Evolutionary conservation across 768 basidiomycete species (phyloP), one percentile per base, ranked within the genome.

Genomic region (Chalciporus piperatus): DNA sequence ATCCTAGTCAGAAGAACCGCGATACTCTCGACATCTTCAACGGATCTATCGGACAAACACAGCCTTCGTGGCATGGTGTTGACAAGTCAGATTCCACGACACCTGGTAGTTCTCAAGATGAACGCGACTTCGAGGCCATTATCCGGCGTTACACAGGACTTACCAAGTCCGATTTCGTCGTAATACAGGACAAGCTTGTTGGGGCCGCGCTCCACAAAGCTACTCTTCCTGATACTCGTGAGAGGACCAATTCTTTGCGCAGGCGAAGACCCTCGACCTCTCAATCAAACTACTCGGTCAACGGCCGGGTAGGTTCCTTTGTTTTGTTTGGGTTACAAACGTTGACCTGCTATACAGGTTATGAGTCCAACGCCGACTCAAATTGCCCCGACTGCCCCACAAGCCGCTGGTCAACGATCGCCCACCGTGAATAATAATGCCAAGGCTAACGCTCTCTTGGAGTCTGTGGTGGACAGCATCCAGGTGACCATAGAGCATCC

Each of bases 131-230:
- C 11, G 87, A 89, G 59, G 85, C 84, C 44, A 74, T 85, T 42
- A 76, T 92, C 45, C 77, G 76, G 51, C 77, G 78, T 38, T 79
- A 81, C 59, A 79, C 81, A 6, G 90, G 90, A 32, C 68, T 93
- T 50, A 83, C 78, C 52, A 87, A 83, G 66, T 69, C 67, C 3
- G 91, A 93, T 64, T 83, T 92, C 44, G 61, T 77, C 13, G 74
- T 77, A 10, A 87, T 93, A 47, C 90, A 93, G 59, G 83, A 88
- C 43, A 88, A 81, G 67, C 74, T 93, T 39, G 77, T 92, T n/a
- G 72, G 71, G 42, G 83, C 81, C 23, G 84, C 81, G 3, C 66
- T 78, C 39, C 73, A 79, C 25, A 87, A 83, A 63, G 78, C 77
- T 38, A 72, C 73, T 14, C 77, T 74, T 45, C 76, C 80, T 9